These are phyloP conservation scores for Euphorbia peplus DNA, from an alignment of 345 rosid species.

Conservation along the genomic window DNA sequence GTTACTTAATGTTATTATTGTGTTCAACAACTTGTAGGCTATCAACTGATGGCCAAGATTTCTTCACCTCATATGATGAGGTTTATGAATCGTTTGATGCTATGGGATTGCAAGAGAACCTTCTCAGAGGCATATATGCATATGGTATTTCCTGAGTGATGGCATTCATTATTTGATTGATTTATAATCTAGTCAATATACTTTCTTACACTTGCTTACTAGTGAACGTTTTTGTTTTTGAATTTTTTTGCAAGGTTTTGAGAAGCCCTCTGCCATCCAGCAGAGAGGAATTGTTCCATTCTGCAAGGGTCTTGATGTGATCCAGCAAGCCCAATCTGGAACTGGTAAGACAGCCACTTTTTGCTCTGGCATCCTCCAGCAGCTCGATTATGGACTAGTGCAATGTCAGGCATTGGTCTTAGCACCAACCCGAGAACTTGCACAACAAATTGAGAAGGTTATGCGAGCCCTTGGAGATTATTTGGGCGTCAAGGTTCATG, in stretches of 20 bases:
- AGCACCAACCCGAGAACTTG: constrained; percentile 91
- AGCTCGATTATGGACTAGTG: constrained; percentile 58
- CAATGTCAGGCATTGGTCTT: constrained; percentile 87
- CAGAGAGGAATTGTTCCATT: constrained; percentile 94
- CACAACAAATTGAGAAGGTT: constrained; percentile 94
- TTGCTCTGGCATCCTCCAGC: constrained; percentile 89
- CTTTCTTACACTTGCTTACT: too few relatives aligned
- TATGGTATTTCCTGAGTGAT: constrained; percentile 49
- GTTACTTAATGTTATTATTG: not conserved
- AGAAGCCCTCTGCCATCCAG: constrained; percentile 97
- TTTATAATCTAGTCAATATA: not conserved
- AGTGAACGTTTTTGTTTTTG: not conserved
- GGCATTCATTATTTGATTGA: not conserved
- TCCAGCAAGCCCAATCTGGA: constrained; percentile 96
- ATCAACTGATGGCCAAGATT: constrained; percentile 52
- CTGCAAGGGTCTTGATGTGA: constrained; percentile 89
- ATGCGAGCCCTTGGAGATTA: constrained; percentile 95
- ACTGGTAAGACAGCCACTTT: constrained; percentile 95
- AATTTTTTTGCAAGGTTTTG: constrained; percentile 37
- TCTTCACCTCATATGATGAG: constrained; percentile 77
- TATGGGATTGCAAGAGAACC: constrained; percentile 80
- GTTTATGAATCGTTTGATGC: constrained; percentile 77
- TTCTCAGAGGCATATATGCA: constrained; percentile 87
- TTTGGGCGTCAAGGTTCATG: constrained; percentile 88
- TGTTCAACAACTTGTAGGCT: constrained; percentile 37